These are phyloP conservation scores for Plantago coronopus DNA, from an alignment of 305 asterid genomes.

Conservation along the genomic window DNA sequence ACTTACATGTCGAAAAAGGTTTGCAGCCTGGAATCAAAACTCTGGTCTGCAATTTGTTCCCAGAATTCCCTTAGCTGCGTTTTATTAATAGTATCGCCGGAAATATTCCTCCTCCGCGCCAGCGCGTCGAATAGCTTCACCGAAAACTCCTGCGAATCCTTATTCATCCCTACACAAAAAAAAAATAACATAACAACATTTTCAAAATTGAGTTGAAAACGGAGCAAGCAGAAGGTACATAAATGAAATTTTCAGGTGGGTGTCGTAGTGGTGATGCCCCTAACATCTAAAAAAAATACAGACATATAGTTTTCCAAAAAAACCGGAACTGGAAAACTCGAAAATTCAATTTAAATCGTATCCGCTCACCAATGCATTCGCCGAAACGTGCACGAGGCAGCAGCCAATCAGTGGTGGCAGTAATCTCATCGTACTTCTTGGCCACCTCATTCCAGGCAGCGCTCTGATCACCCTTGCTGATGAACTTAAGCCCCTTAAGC, in stretches of 20 bases:
- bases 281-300: no score
- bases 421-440: slow-evolving; percentile 35
- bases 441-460: slow-evolving; percentile 39
- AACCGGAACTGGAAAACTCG: no score
- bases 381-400: slow-evolving; percentile 48
- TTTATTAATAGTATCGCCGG: slow-evolving; percentile 36
- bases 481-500: slow-evolving; percentile 33
- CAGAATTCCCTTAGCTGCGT: slow-evolving; percentile 50
- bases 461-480: slow-evolving; percentile 23
- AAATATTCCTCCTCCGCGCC: slow-evolving; percentile 43
- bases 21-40: slow-evolving; percentile 59
- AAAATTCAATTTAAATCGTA: no score
- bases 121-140: slow-evolving; percentile 53
- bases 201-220: no score
- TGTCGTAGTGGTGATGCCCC: no score
- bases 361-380: slow-evolving; percentile 68
- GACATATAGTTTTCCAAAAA: no score
- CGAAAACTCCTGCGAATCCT: slow-evolving; percentile 51
- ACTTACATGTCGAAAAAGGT: slow-evolving; percentile 55
- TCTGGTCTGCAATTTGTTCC: slow-evolving; percentile 57
- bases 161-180: slow-evolving; percentile 45
- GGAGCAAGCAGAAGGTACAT: no score
- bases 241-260: no score
- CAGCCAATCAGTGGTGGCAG: slow-evolving; percentile 33
- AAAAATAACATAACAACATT: no score